Evolutionary conservation across 1,284 basidiomycete species (phyloP).

Genomic region (Mycosarcoma maydis): DNA sequence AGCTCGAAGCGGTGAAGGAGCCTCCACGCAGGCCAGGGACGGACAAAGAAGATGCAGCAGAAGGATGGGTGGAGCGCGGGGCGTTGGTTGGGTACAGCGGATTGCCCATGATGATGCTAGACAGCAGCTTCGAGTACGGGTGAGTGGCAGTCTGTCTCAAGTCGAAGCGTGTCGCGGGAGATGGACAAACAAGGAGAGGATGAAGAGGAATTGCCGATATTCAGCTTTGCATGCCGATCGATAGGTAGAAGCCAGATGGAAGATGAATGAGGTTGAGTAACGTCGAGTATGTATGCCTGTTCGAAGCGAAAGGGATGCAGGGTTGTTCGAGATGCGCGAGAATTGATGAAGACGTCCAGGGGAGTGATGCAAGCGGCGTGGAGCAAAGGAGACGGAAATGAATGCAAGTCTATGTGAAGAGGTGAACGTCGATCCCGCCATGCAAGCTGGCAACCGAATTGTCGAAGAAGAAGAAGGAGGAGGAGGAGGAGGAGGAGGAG

Average conservation of each 20-base stretch:
- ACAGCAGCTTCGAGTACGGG: background rate
- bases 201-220: too few species aligned
- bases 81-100: conserved; percentile 18
- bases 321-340: too few species aligned
- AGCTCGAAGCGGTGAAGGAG: conserved; percentile 85
- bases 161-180: background rate
- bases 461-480: too few species aligned
- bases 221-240: conserved; percentile 3
- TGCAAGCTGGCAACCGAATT: too few species aligned
- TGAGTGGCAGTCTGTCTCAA: background rate
- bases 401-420: too few species aligned
- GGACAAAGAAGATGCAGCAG: conserved; percentile 4
- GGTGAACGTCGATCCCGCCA: too few species aligned
- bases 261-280: too few species aligned
- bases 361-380: background rate
- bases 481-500: too few species aligned
- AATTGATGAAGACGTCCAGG: too few species aligned
- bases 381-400: too few species aligned
- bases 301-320: too few species aligned
- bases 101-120: conserved; percentile 20
- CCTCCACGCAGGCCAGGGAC: conserved; percentile 68
- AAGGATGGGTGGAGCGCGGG: conserved; percentile 75
- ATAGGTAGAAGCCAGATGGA: background rate
- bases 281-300: too few species aligned
- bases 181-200: background rate